Evolutionary conservation across 805 yeast species (phyloP).

Genomic region (Komagataella pseudopastoris): DNA sequence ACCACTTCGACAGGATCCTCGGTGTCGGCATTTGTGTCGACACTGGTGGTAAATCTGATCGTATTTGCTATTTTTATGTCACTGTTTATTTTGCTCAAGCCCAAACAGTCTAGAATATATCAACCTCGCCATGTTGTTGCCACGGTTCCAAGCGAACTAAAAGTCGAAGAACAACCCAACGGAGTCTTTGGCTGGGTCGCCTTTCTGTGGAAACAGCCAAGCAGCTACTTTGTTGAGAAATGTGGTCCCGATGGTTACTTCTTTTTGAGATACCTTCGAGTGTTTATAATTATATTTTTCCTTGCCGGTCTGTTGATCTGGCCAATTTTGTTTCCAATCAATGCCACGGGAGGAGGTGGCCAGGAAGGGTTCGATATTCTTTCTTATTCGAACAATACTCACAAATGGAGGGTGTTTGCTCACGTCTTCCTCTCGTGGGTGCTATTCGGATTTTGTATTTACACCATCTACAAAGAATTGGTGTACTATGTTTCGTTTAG

Average conservation of each 20-base stretch:
- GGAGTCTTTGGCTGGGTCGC: constrained; percentile 45
- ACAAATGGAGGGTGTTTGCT: constrained; percentile 52
- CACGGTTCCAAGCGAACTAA: constrained; percentile 29
- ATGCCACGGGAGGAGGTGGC: constrained; percentile 54
- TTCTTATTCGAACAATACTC: constrained; percentile 44
- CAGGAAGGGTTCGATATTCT: constrained; percentile 49
- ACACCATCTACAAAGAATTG: constrained; percentile 60
- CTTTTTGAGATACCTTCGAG: constrained; percentile 49
- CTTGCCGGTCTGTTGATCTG: constrained; percentile 41
- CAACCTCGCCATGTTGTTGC: constrained; percentile 35
- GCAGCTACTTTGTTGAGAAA: constrained; percentile 51
- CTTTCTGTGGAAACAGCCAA: constrained; percentile 37
- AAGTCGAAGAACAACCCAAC: constrained; percentile 26
- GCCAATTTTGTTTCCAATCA: constrained; percentile 63
- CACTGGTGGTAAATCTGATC: constrained; percentile 29
- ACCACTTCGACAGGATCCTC: constrained; percentile 14
- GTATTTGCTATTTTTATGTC: constrained; percentile 25
- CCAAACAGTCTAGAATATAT: constrained; percentile 32
- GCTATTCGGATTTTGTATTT: constrained; percentile 52
- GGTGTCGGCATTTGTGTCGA: constrained; percentile 35
- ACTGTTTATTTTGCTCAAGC: constrained; percentile 26
- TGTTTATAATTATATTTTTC: constrained; percentile 37
- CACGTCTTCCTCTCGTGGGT: constrained; percentile 69
- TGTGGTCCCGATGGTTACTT: constrained; percentile 69
- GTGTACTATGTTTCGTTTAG: constrained; percentile 57